Percentiles rank a stretch among this genome's conserved stretches.
Conservation (phyloP, 1,139 yeast genomes). For the Pichia sp. region DNA sequence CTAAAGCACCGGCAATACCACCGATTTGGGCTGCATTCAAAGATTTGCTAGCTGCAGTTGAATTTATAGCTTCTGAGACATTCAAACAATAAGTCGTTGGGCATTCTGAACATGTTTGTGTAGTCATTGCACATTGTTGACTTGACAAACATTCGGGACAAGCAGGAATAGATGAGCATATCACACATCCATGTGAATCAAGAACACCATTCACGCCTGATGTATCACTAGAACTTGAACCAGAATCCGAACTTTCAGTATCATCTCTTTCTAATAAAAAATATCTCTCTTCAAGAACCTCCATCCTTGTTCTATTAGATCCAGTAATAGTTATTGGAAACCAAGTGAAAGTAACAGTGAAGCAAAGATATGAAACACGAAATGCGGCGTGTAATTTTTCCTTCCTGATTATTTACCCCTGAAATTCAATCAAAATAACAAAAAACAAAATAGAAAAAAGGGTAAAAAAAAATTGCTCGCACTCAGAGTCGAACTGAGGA, state of each 20-base stretch:
- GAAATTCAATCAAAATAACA: background rate
- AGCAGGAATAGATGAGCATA: conserved; percentile 37
- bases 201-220: background rate
- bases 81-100: conserved; percentile 48
- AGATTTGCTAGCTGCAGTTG: conserved; percentile 12
- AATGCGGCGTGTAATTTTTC: background rate
- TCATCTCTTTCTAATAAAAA: background rate
- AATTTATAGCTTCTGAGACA: conserved; percentile 14
- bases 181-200: conserved; percentile 37
- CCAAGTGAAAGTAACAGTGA: background rate
- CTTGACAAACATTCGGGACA: conserved; percentile 54
- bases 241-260: background rate
- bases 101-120: conserved; percentile 53
- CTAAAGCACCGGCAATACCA: conserved; percentile 61
- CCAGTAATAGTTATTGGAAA: no score
- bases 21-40: conserved; percentile 36
- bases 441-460: background rate
- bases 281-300: background rate
- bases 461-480: conserved; percentile 14
- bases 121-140: conserved; percentile 46
- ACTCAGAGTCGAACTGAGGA: conserved; percentile 22
- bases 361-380: background rate
- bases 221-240: background rate
- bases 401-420: background rate
- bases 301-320: no score